Evolutionary conservation across 345 rosid genomes (phyloP), one percentile per base, ranked within the genome.

Genomic region (Gynandropsis gynandra): DNA sequence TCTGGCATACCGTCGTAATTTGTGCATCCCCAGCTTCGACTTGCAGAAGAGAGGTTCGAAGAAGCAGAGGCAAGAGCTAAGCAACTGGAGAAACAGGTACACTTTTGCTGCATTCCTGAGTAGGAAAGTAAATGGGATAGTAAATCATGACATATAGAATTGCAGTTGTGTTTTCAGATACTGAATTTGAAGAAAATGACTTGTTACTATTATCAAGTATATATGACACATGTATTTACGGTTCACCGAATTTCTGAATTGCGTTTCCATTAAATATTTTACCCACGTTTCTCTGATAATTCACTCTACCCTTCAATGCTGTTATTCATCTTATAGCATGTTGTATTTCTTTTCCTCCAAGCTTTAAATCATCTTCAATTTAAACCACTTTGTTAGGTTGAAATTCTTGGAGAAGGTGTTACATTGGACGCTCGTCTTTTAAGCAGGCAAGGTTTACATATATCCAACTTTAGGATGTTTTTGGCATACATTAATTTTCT

Each of bases 61-160:
- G 97, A 89, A 71, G 82, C 94, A 37, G 95, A 86, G 58, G 86
- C 80, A 44, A 81, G 95, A 76, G 72, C 88, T 35, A 74, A 71
- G 68, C 88, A 78, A 72, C 90, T 86, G 59, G 95, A 89, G 78
- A 80, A 83, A 67, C 88, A 86, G 81, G 95, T 81, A 48, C 43
- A 11, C 15, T 14, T 39, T 42, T 59, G 47, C 47, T 54, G 47
- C 21, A 51, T 48, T 49, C 20, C 17, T 48, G 34, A 10, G 32
- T 49, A 21, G 15, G 5, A 37, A 37, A 37, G 41, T 13, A 37
- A 37, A 37, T 3, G 8, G 4, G 41, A 13, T 37, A 10, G 41
- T 10, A 37, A 10, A 1, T 37, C 41, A 3, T 37, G 15, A 13
- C 3, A 8, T 37, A 2, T 37, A 37, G 41, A 10, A 8, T 37